A percentile compares a stretch with the other conserved stretches of the same genome.
These are phyloP conservation scores for Trichophyton benhamiae DNA, from an alignment of 2,329 filamentous ascomycete species.

Conservation along the genomic window DNA sequence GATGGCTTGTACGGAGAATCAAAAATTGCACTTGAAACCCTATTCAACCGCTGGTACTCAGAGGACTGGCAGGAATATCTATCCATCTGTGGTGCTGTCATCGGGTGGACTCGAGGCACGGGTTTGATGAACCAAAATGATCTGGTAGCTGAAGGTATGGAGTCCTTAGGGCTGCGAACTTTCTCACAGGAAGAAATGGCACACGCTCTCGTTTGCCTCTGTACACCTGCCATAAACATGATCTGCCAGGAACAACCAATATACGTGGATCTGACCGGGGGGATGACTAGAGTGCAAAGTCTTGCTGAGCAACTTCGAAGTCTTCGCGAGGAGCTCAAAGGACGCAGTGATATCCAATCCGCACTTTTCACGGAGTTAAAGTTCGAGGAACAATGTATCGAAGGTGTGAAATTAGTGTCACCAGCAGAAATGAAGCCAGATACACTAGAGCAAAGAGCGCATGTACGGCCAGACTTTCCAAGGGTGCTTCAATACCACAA, in stretches of 20 bases:
- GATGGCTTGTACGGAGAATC: conserved; percentile 37
- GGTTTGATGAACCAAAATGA: conserved; percentile 35
- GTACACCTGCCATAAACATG: conserved; percentile 23
- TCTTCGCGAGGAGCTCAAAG: conserved; percentile 15
- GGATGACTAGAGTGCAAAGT: background rate
- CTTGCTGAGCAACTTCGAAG: background rate
- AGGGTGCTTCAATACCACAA: conserved; percentile 18
- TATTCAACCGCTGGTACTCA: conserved; percentile 26
- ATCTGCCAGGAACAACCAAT: conserved; percentile 21
- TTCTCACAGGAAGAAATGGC: conserved; percentile 35
- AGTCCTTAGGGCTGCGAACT: conserved; percentile 27
- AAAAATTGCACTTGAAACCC: conserved; percentile 30
- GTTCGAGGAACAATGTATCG: conserved; percentile 3
- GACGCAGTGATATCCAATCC: conserved; percentile 14
- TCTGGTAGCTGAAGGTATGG: conserved; percentile 27
- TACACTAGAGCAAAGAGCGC: background rate
- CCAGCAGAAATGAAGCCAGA: background rate
- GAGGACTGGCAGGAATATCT: conserved; percentile 31
- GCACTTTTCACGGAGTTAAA: conserved; percentile 17
- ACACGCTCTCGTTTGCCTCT: conserved; percentile 4
- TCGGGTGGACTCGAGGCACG: conserved; percentile 38
- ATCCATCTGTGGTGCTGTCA: conserved; percentile 31
- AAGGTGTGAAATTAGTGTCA: background rate
- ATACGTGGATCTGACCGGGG: conserved; percentile 8
- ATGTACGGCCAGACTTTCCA: conserved; percentile 17